These are phyloP conservation scores for Trichophyton rubrum DNA, from an alignment of 2,329 filamentous ascomycete species.

Conservation along the genomic window DNA sequence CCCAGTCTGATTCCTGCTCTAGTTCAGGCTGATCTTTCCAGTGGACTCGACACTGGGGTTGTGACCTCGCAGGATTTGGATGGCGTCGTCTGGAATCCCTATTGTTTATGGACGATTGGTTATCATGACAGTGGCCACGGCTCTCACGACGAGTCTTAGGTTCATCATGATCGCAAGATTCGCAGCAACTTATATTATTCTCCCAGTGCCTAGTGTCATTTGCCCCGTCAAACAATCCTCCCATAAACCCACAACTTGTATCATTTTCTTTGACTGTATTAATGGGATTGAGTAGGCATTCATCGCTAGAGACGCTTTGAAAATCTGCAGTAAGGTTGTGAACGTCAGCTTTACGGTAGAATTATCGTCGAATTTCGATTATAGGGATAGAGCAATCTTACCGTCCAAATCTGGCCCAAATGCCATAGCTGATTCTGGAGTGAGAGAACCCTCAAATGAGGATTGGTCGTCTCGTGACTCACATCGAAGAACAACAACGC, in stretches of 20 bases:
- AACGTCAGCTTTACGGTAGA: not conserved
- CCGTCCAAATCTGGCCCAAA: slow-evolving; percentile 16
- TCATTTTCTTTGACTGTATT: not conserved
- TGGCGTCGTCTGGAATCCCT: not conserved
- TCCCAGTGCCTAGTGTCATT: slow-evolving; percentile 1
- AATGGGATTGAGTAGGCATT: not conserved
- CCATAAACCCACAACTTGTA: slow-evolving; percentile 5
- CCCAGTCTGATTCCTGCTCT: not conserved
- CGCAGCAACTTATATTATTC: slow-evolving; percentile 1
- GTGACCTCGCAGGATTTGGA: not conserved
- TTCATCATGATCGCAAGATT: not conserved
- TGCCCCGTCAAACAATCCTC: slow-evolving; percentile 10
- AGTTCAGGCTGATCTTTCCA: not conserved
- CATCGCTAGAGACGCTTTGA: slow-evolving; percentile 1
- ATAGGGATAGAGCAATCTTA: slow-evolving; percentile 4
- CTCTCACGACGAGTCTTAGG: not conserved
- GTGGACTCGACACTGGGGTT: not conserved
- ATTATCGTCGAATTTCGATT: no score
- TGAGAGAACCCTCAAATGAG: slow-evolving; percentile 9
- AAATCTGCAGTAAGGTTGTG: not conserved
- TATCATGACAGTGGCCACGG: not conserved
- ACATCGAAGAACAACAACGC: slow-evolving; percentile 22
- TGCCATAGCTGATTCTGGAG: slow-evolving; percentile 15
- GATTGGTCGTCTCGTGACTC: not conserved
- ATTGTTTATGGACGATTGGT: not conserved